phyloP scores from a whole-genome alignment of 2,329 filamentous ascomycete genomes.

The Botrytis aclada region DNA sequence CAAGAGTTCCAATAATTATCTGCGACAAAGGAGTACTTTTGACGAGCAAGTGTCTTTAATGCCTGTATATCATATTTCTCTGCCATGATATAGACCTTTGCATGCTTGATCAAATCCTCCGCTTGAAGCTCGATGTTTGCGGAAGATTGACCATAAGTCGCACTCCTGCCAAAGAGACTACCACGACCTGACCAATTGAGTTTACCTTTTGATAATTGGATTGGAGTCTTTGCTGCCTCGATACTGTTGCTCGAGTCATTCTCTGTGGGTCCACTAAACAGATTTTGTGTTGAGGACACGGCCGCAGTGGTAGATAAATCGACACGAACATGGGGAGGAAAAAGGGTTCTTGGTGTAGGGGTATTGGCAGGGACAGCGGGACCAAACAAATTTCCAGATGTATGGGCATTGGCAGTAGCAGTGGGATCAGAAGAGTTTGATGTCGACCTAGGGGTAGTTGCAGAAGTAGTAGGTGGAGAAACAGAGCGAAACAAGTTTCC shows the following conservation, averaged over 20 bases:
- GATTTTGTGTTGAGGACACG: background rate
- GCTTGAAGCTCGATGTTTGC: background rate
- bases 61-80: slow-evolving; percentile 24
- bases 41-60: slow-evolving; percentile 19
- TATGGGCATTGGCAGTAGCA: background rate
- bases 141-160: background rate
- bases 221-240: background rate
- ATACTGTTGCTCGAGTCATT: background rate
- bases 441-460: background rate
- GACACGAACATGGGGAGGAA: too few relatives aligned
- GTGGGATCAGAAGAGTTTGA: background rate
- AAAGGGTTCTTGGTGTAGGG: too few relatives aligned
- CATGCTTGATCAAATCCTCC: slow-evolving; percentile 16
- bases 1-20: slow-evolving; percentile 8
- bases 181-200: background rate
- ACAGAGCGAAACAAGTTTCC: background rate
- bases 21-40: slow-evolving; percentile 14
- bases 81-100: slow-evolving; percentile 23
- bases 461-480: background rate
- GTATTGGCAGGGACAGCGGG: too few relatives aligned
- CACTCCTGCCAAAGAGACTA: background rate
- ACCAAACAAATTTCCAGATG: background rate
- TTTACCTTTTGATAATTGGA: background rate
- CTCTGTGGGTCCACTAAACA: background rate
- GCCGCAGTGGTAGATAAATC: background rate